Conservation (phyloP, 2,329 filamentous ascomycete species). For the Monilinia aucupariae region DNA sequence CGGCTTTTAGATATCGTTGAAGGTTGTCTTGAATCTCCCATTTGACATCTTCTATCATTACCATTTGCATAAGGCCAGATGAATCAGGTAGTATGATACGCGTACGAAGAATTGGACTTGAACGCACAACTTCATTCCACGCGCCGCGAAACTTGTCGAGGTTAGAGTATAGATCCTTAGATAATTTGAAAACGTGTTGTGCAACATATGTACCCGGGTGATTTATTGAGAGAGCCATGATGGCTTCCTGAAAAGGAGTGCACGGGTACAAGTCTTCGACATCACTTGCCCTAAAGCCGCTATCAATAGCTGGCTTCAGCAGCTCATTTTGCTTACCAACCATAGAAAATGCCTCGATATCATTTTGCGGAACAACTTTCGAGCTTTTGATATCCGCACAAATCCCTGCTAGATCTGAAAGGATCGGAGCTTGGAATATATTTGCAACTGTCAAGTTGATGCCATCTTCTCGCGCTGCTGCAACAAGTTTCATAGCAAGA, state of each 20-base stretch:
- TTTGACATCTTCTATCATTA: slow-evolving; percentile 16
- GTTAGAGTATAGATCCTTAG: slow-evolving; percentile 19
- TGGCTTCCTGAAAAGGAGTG: slow-evolving; percentile 36
- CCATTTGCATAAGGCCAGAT: slow-evolving; percentile 23
- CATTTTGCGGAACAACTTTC: neutral
- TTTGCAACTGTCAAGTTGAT: slow-evolving; percentile 39
- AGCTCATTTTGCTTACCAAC: slow-evolving; percentile 20
- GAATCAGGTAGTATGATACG: slow-evolving; percentile 30
- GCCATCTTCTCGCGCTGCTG: slow-evolving; percentile 31
- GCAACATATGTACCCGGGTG: slow-evolving; percentile 36
- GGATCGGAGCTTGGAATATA: slow-evolving; percentile 40
- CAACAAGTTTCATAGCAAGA: slow-evolving; percentile 41
- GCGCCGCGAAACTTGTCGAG: slow-evolving; percentile 21
- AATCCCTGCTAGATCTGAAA: slow-evolving; percentile 39
- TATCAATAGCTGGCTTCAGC: slow-evolving; percentile 21
- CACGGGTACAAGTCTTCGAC: slow-evolving; percentile 38
- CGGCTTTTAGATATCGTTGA: slow-evolving; percentile 19
- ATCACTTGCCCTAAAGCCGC: neutral
- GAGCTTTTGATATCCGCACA: slow-evolving; percentile 25
- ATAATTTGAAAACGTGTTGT: slow-evolving; percentile 24
- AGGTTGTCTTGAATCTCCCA: slow-evolving; percentile 21
- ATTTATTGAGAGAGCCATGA: slow-evolving; percentile 36
- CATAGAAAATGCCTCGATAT: slow-evolving; percentile 21
- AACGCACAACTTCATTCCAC: slow-evolving; percentile 18
- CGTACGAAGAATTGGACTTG: slow-evolving; percentile 18